Percentiles rank a stretch among this genome's conserved stretches.
Conservation (phyloP, 257 asterid genomes). For the Gentiana straminea region DNA sequence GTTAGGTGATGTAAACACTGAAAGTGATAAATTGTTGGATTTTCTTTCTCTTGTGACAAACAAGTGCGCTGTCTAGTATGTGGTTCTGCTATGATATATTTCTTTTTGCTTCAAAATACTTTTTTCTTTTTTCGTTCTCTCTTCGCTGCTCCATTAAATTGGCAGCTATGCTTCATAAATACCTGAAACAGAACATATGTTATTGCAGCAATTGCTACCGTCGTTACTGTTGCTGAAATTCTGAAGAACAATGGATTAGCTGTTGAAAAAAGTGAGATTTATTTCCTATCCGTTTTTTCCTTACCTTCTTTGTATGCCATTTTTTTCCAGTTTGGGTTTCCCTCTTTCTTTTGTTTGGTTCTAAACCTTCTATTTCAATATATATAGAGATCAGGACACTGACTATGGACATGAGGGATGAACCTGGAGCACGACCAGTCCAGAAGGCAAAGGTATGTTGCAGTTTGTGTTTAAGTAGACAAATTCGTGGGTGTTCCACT, state of each 20-base stretch:
- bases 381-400: conserved; percentile 52
- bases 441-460: conserved; percentile 61
- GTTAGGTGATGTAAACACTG: too few species aligned
- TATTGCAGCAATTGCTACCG: conserved; percentile 54
- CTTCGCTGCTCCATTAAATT: too few species aligned
- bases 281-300: background rate
- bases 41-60: too few species aligned
- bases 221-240: conserved; percentile 66
- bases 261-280: conserved; percentile 48
- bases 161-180: too few species aligned
- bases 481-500: too few species aligned
- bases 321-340: background rate
- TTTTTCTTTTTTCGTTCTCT: too few species aligned
- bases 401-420: conserved; percentile 66
- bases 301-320: background rate
- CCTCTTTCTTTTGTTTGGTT: background rate
- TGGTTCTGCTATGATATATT: too few species aligned
- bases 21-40: too few species aligned
- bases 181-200: too few species aligned
- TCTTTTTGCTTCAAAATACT: too few species aligned
- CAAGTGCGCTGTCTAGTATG: too few species aligned
- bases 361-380: background rate
- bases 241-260: conserved; percentile 68
- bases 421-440: conserved; percentile 47
- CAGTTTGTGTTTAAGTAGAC: background rate